Percentiles rank a stretch among this genome's conserved stretches.
Evolutionary conservation across 2,329 filamentous ascomycete species (phyloP).

Genomic region (Cadophora luteo-olivacea): DNA sequence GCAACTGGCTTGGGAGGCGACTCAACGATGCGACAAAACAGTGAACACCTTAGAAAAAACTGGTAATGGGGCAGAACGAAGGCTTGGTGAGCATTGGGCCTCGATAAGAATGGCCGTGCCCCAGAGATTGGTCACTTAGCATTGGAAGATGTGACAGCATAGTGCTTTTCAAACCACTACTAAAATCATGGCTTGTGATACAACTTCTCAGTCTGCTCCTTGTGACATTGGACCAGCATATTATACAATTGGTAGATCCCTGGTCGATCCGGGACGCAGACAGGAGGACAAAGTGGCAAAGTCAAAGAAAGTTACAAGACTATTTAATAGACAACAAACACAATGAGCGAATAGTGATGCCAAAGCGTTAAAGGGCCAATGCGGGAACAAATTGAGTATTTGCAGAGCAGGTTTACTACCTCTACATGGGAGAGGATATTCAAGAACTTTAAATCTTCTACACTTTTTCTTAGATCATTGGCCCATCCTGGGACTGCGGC

Average conservation of each 20-base stretch:
- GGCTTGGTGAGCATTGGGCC: no score
- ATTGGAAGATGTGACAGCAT: no score
- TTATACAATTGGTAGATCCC: no score
- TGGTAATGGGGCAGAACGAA: not conserved
- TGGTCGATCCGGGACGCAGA: no score
- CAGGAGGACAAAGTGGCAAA: no score
- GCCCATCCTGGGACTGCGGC: constrained; percentile 7
- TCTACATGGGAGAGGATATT: not conserved
- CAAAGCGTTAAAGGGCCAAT: not conserved
- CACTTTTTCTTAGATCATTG: constrained; percentile 1
- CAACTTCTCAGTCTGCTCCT: not conserved
- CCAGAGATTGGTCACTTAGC: no score
- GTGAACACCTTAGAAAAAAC: not conserved
- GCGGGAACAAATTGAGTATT: not conserved
- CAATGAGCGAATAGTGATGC: not conserved
- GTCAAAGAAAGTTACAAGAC: no score
- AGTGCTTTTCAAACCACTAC: no score
- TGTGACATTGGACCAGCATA: no score
- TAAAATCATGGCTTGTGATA: not conserved
- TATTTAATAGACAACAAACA: not conserved
- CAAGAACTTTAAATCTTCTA: not conserved
- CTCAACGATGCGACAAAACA: not conserved
- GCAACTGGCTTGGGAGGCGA: not conserved
- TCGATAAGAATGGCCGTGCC: no score
- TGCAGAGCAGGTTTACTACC: not conserved